Evolutionary conservation across 805 yeast genomes (phyloP).

Genomic region (Metschnikowia arizonensis): DNA sequence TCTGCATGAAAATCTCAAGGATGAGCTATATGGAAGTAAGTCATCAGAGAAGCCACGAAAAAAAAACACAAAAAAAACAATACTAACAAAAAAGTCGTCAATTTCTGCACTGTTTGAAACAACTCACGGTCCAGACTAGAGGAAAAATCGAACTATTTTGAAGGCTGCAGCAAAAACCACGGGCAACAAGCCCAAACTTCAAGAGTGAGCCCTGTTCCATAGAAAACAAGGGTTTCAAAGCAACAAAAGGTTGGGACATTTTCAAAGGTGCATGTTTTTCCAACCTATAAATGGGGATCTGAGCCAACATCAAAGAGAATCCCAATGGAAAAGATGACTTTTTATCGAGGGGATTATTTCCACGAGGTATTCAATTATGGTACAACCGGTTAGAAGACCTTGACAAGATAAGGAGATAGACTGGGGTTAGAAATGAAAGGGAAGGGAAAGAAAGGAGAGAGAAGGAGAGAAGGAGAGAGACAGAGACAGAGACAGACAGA

Average conservation of each 20-base stretch:
- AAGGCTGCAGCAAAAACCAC: slow-evolving; percentile 75
- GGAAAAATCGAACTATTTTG: slow-evolving; percentile 67
- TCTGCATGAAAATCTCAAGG: slow-evolving; percentile 59
- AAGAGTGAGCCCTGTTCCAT: slow-evolving; percentile 71
- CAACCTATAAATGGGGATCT: slow-evolving; percentile 66
- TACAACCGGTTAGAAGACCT: slow-evolving; percentile 73
- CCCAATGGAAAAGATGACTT: slow-evolving; percentile 68
- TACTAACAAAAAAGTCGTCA: slow-evolving; percentile 56
- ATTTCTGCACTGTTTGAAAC: slow-evolving; percentile 82
- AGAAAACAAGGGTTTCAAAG: slow-evolving; percentile 64
- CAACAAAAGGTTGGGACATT: slow-evolving; percentile 59
- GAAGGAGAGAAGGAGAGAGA: no score
- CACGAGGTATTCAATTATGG: slow-evolving; percentile 83
- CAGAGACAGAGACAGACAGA: no score
- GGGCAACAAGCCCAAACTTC: slow-evolving; percentile 86
- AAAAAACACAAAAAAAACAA: slow-evolving; percentile 42
- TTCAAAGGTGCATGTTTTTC: slow-evolving; percentile 36
- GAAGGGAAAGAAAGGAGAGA: no score
- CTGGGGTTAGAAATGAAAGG: slow-evolving; percentile 29
- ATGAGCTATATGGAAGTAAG: slow-evolving; percentile 45
- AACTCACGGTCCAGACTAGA: slow-evolving; percentile 69
- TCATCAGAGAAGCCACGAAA: slow-evolving; percentile 35
- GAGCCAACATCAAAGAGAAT: slow-evolving; percentile 59
- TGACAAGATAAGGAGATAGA: slow-evolving; percentile 84
- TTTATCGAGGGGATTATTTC: slow-evolving; percentile 66